Percentiles rank a stretch among this genome's conserved stretches.
Evolutionary conservation across 768 basidiomycete species (phyloP).

Genomic region (Lactarius quietus): DNA sequence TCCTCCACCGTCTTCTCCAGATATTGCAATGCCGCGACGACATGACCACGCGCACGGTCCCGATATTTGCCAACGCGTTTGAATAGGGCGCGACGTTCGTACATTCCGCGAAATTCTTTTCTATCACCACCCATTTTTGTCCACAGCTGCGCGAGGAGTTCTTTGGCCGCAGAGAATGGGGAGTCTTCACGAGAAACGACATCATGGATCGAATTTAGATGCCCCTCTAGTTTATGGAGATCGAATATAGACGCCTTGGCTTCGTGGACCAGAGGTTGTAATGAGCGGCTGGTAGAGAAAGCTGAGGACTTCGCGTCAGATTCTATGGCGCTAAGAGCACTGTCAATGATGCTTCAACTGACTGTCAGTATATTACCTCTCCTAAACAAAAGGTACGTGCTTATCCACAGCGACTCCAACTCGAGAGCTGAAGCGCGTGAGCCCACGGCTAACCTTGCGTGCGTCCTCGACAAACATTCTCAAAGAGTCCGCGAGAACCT

Average conservation of each 20-base stretch:
- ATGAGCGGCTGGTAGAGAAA: constrained; percentile 26
- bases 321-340: constrained; percentile 59
- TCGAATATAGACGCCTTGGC: constrained; percentile 54
- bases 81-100: constrained; percentile 51
- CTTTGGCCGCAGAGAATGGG: constrained; percentile 41
- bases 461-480: constrained; percentile 57
- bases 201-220: constrained; percentile 53
- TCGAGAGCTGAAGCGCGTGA: constrained; percentile 61
- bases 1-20: constrained; percentile 64
- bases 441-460: constrained; percentile 51
- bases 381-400: constrained; percentile 40
- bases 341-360: constrained; percentile 58
- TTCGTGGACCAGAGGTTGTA: constrained; percentile 58
- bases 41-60: constrained; percentile 58
- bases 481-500: constrained; percentile 52
- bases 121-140: constrained; percentile 62
- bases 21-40: constrained; percentile 60
- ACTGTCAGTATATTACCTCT: not conserved
- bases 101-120: constrained; percentile 45
- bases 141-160: constrained; percentile 67
- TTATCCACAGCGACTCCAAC: constrained; percentile 73
- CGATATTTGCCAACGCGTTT: constrained; percentile 54
- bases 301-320: constrained; percentile 31
- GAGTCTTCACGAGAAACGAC: constrained; percentile 56
- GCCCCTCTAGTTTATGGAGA: constrained; percentile 61